Conservation (phyloP, 305 asterid genomes). For the Coffea humblotiana region DNA sequence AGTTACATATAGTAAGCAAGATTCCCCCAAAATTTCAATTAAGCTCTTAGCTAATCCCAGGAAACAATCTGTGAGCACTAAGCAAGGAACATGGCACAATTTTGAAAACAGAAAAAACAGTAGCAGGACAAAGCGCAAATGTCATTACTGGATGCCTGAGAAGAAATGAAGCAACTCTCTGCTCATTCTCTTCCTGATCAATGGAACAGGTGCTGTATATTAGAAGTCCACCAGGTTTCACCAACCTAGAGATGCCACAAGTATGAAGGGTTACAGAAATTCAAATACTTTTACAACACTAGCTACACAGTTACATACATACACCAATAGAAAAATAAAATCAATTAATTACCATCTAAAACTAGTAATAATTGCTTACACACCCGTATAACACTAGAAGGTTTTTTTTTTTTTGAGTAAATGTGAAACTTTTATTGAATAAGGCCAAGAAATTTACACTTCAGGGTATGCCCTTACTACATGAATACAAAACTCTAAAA, state of each 20-base stretch:
- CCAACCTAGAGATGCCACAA: conserved; percentile 56
- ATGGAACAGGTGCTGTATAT: conserved; percentile 92
- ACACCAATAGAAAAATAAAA: neutral
- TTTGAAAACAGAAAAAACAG: conserved; percentile 12
- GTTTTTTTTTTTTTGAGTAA: too few species aligned
- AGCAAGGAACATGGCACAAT: conserved; percentile 5
- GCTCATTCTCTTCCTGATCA: conserved; percentile 84
- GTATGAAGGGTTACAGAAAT: neutral
- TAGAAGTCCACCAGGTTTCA: conserved; percentile 76
- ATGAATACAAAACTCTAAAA: too few species aligned
- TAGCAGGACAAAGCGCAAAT: neutral
- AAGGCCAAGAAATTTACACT: too few species aligned
- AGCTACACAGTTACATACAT: neutral
- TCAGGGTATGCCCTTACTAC: too few species aligned
- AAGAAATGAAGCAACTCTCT: conserved; percentile 82
- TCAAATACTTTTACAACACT: neutral
- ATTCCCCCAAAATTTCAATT: neutral
- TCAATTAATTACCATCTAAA: neutral
- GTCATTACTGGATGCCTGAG: conserved; percentile 64
- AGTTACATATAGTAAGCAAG: neutral
- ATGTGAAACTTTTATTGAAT: too few species aligned
- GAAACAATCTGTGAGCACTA: neutral
- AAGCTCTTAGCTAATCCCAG: neutral
- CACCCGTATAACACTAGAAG: neutral
- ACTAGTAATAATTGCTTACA: neutral